Base-by-base conservation (phyloP, 805 yeast genomes). In the Ogataea sp. region DNA sequence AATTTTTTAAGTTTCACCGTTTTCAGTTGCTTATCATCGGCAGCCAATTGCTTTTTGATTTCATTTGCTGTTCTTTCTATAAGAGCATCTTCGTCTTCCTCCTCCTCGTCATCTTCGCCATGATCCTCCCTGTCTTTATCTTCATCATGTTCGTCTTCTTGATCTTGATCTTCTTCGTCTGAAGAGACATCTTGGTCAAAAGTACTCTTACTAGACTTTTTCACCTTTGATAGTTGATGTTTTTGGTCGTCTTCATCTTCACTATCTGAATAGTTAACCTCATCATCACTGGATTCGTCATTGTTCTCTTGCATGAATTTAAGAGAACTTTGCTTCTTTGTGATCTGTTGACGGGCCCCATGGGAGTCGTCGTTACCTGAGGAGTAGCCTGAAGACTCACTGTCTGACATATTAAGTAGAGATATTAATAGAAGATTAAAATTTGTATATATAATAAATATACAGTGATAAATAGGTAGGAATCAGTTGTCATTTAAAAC, bases 1-100 rank as follows among this genome's bases (percentile, higher is more conserved):
- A 81, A 62, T 46, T 68, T 72, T 48, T 80, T 77, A 30, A 80
- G 62, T 47, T 74, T 71, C 35, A 64, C 64, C 23, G 42, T 61
- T 51, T 34, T 58, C 53, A 37, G 53, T 42, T 50, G 68, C 53
- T 47, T 38, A 8, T 21, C 24, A 18, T 34, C 43, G 18, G 43
- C 47, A 13, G 30, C 15, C 15, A 36, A 7, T 25, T 33, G 34
- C 16, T 30, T 16, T 14, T 32, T 36, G 28, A 21, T 20, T 34
- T 43, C 35, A 20, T 31, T 15, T 43, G 40, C 20, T 3, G 47
- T 39, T 15, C 49, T 47, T 17, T 54, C 49, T n/a, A 48, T 21
- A 20, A 34, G 32, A 4, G 44, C 49, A 14, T 44, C 47, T 20
- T 49, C 53, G 24, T 51, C 50, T 14, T 42, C 46, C 10, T 43